A percentile compares a stretch with the other conserved stretches of the same genome.
Conservation (phyloP, 2,329 filamentous ascomycete genomes). For the Colletotrichum gloeosporioides region DNA sequence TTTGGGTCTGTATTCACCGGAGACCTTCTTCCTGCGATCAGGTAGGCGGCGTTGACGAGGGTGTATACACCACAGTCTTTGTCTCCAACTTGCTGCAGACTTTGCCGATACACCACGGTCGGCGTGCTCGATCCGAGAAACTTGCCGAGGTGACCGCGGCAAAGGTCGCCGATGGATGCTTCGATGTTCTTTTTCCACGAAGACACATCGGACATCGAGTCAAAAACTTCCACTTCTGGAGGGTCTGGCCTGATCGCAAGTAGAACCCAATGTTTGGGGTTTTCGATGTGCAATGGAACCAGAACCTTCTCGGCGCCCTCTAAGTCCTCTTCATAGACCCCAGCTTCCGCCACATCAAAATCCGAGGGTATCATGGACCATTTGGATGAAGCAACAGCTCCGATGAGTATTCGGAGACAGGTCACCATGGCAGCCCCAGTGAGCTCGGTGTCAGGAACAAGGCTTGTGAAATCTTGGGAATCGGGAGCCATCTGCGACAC, state of each 20-base stretch:
- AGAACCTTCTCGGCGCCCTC: neutral
- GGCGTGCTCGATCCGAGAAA: neutral
- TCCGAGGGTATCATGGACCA: neutral
- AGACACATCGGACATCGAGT: neutral
- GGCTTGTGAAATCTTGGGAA: neutral
- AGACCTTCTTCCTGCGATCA: neutral
- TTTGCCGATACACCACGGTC: neutral
- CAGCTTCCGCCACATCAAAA: neutral
- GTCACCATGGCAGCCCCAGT: neutral
- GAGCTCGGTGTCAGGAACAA: neutral
- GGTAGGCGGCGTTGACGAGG: neutral
- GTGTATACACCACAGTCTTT: neutral
- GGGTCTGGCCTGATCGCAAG: neutral
- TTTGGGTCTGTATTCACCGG: neutral
- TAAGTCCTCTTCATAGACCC: neutral
- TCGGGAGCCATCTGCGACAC: neutral
- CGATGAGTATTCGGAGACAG: neutral
- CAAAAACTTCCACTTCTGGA: neutral
- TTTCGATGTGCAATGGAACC: neutral
- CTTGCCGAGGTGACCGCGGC: neutral
- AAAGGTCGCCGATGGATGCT: neutral
- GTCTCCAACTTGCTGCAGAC: neutral
- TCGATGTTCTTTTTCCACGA: neutral
- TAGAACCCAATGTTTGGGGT: neutral
- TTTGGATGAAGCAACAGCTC: neutral